These are phyloP conservation scores for Rugonectria rugulosa DNA, from an alignment of 2,329 filamentous ascomycete species.

Conservation along the genomic window DNA sequence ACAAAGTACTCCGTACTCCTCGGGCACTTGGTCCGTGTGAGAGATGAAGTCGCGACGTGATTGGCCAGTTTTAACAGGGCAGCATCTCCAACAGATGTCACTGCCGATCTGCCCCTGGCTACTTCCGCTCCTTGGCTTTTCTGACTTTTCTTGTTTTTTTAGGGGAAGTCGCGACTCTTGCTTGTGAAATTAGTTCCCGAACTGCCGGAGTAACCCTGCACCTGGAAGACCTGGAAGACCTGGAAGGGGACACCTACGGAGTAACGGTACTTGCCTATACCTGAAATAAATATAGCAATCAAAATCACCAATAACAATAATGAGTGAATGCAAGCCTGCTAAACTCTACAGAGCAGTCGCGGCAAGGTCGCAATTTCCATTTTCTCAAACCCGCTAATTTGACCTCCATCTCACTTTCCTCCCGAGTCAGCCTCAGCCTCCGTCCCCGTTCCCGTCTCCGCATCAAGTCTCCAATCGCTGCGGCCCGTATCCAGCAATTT, in stretches of 20 bases:
- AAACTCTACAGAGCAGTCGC: too few species aligned
- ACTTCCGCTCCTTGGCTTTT: not conserved
- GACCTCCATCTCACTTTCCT: slow-evolving; percentile 15
- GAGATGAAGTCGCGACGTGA: not conserved
- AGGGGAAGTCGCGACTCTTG: too few species aligned
- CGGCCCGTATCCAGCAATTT: not conserved
- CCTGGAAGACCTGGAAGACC: not conserved
- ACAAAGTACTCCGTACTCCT: too few species aligned
- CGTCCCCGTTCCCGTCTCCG: slow-evolving; percentile 3
- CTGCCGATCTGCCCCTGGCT: not conserved
- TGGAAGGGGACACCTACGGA: not conserved
- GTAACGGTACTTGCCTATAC: too few species aligned
- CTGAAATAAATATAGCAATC: not conserved
- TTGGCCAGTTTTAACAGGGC: too few species aligned
- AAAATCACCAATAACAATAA: not conserved
- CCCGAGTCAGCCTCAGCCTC: slow-evolving; percentile 2
- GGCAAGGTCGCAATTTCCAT: slow-evolving; percentile 15
- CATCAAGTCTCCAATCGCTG: not conserved
- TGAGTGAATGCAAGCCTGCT: not conserved
- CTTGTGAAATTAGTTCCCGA: not conserved
- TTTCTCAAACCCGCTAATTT: slow-evolving; percentile 21
- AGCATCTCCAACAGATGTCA: not conserved
- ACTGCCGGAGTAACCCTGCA: not conserved
- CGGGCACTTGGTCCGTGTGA: too few species aligned
- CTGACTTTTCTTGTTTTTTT: not conserved